Evolutionary conservation across 768 basidiomycete species (phyloP), one percentile per base, ranked within the genome.

Genomic region (Mycena crocata): DNA sequence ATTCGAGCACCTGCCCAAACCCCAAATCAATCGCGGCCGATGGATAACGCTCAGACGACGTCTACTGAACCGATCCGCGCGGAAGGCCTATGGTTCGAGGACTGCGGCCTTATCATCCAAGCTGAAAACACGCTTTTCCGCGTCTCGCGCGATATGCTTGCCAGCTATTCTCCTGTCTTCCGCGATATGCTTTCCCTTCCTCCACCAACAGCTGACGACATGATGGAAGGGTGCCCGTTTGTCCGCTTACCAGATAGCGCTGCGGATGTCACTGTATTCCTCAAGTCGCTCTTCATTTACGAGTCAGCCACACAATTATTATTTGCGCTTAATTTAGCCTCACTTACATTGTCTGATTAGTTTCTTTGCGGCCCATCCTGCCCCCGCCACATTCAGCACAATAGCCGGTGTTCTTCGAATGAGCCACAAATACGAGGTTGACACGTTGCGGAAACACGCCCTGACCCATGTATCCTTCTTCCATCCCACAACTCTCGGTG

Each of bases 351-450:
- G n/a, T n/a, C n/a, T n/a, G 2, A 15, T 24, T 35, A 66, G 65
- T 7, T 67, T 57, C 30, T 67, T 67, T 17, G 51, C 48, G 13
- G 46, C 66, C 21, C 19, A 21, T 21, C 52, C 54, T 0, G 54
- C 54, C 10, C 24, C 19, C 5, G 50, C 50, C 1, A 54, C 51
- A 21, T 56, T 56, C 13, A 3, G 21, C 2, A n/a, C 62, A 5
- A 26, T 67, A 9, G 23, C 52, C 13, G 54, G 51, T n/a, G 35
- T 67, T 5, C 55, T 67, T 10, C 58, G 60, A 1, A 55, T 67
- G 52, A 57, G 54, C 14, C 52, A 67, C 46, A 67, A 62, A 60
- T 67, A 67, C 37, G 56, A 68, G 21, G 56, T 59, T 24, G 62
- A 49, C 21, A 21, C 40, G 8, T 21, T 64, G 13, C 61, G 55